phyloP scores from a whole-genome alignment of 768 basidiomycete genomes.

The Kwoniella pini region DNA sequence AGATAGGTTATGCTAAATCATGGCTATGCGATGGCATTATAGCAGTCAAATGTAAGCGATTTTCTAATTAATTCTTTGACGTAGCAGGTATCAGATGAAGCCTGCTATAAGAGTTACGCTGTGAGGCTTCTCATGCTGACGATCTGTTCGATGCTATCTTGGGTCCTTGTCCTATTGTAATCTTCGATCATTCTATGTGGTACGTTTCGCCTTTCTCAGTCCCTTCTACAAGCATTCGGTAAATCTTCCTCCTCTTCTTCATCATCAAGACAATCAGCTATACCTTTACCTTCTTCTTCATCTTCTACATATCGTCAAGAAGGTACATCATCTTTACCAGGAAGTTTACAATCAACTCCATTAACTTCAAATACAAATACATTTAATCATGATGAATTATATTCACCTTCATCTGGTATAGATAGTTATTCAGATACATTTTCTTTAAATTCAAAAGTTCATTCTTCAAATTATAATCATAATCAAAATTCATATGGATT shows the following conservation, averaged over 20 bases:
- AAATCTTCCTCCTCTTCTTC: conserved; percentile 16
- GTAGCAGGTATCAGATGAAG: too few species aligned
- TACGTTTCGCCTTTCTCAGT: too few species aligned
- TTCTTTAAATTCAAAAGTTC: neutral
- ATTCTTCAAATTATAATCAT: neutral
- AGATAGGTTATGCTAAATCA: too few species aligned
- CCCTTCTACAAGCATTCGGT: conserved; percentile 20
- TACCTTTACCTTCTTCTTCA: conserved; percentile 6
- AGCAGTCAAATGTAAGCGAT: too few species aligned
- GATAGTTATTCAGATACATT: conserved; percentile 3
- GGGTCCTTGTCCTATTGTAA: too few species aligned
- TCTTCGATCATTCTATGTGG: too few species aligned
- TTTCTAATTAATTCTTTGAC: too few species aligned
- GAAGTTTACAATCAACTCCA: conserved; percentile 6
- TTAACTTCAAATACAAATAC: conserved; percentile 2
- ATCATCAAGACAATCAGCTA: conserved; percentile 20
- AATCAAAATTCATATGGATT: neutral
- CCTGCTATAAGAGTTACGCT: too few species aligned
- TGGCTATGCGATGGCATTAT: too few species aligned
- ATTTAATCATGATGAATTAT: conserved; percentile 13
- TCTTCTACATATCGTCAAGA: neutral
- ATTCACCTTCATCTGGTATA: conserved; percentile 3
- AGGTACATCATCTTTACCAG: conserved; percentile 1
- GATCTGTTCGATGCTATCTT: too few species aligned
- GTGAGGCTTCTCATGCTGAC: too few species aligned